Conservation (phyloP, 768 basidiomycete genomes). For the Boletus rubroflammeus region DNA sequence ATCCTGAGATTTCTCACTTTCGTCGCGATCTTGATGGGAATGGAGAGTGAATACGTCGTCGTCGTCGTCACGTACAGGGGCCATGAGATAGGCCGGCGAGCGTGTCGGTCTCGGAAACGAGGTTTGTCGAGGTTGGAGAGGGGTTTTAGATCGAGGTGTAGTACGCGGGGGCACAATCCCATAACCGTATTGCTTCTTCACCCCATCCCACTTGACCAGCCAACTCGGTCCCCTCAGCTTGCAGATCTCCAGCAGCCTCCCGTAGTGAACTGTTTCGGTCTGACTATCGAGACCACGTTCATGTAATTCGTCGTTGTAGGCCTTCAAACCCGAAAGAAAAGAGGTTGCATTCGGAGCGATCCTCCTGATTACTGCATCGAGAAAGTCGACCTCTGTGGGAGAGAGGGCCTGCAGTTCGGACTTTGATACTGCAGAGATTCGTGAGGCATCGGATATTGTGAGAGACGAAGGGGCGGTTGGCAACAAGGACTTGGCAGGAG, state of each 20-base stretch:
- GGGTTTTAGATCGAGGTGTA: conserved; percentile 11
- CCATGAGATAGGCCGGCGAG: conserved; percentile 20
- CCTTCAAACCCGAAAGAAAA: conserved; percentile 78
- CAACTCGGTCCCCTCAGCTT: conserved; percentile 77
- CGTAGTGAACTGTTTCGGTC: conserved; percentile 76
- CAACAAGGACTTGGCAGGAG: conserved; percentile 36
- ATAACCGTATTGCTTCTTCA: conserved; percentile 56
- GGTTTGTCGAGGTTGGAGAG: conserved; percentile 17
- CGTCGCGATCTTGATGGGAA: conserved; percentile 40
- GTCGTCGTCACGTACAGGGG: conserved; percentile 35
- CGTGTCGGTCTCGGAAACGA: conserved; percentile 22
- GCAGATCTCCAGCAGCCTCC: conserved; percentile 77
- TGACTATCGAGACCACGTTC: conserved; percentile 74
- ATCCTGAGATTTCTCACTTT: conserved; percentile 18
- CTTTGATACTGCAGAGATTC: conserved; percentile 37
- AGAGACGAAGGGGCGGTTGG: conserved; percentile 14
- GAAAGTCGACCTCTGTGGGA: conserved; percentile 58
- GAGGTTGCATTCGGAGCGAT: conserved; percentile 68
- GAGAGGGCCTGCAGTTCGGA: conserved; percentile 53
- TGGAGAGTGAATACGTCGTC: conserved; percentile 43
- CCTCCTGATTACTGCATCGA: conserved; percentile 70
- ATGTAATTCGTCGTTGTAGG: conserved; percentile 75
- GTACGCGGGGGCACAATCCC: conserved; percentile 18
- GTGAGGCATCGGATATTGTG: conserved; percentile 35
- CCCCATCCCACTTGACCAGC: conserved; percentile 75